A percentile compares a stretch with the other conserved stretches of the same genome.
These are phyloP conservation scores for Crataegus laevigata DNA, from an alignment of 306 rosid genomes.

Conservation along the genomic window DNA sequence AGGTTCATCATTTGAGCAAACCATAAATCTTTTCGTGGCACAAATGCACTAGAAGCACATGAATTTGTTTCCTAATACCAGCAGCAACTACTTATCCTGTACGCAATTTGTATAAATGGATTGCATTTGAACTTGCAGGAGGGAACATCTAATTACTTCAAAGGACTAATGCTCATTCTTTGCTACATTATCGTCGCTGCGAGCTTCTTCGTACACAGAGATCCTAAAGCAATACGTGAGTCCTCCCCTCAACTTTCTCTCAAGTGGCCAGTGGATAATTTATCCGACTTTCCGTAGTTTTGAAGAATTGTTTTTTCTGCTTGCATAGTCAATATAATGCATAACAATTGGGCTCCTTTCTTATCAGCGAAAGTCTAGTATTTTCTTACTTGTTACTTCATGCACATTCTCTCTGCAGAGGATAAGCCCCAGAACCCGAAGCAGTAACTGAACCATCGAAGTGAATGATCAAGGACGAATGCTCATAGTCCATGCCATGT, in stretches of 20 bases:
- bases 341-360: too few species aligned
- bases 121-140: constrained; percentile 46
- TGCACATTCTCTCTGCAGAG: constrained; percentile 18
- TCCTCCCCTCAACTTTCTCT: not conserved
- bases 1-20: constrained; percentile 40
- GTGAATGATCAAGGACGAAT: not conserved
- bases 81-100: not conserved
- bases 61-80: not conserved
- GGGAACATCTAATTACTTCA: constrained; percentile 80
- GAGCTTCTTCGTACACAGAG: constrained; percentile 75
- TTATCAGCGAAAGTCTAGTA: not conserved
- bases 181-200: constrained; percentile 84
- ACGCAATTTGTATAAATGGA: not conserved
- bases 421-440: constrained; percentile 18
- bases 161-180: constrained; percentile 77
- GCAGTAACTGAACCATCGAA: not conserved
- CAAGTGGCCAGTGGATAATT: not conserved
- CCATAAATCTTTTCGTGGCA: not conserved
- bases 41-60: not conserved
- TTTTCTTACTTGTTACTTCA: not conserved
- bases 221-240: constrained; percentile 39
- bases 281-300: not conserved
- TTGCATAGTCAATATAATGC: not conserved
- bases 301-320: not conserved
- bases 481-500: not conserved